phyloP scores from a whole-genome alignment of 805 yeast species.

The Ogataea ramenticola region DNA sequence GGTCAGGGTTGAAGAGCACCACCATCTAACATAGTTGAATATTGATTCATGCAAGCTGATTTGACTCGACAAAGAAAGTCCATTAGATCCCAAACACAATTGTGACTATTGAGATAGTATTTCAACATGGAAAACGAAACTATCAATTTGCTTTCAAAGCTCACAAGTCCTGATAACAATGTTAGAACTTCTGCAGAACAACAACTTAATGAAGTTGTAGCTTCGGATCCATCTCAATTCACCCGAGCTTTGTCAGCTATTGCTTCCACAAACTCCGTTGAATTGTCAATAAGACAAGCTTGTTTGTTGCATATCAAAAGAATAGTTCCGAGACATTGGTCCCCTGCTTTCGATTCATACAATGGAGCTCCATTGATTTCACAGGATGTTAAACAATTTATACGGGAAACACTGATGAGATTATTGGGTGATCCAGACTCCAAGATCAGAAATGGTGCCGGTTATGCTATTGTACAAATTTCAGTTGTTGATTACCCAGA shows the following conservation, averaged over 20 bases:
- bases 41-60: too few species aligned
- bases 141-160: not conserved
- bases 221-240: slow-evolving; percentile 41
- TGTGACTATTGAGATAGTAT: too few species aligned
- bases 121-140: not conserved
- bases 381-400: slow-evolving; percentile 40
- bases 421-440: slow-evolving; percentile 43
- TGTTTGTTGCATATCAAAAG: slow-evolving; percentile 61
- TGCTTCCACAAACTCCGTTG: slow-evolving; percentile 22
- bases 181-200: slow-evolving; percentile 47
- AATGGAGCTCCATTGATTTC: slow-evolving; percentile 53
- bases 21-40: too few species aligned
- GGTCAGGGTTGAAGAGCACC: too few species aligned
- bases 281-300: slow-evolving; percentile 46
- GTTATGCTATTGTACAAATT: slow-evolving; percentile 74
- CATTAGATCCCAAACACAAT: too few species aligned
- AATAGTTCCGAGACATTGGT: slow-evolving; percentile 70
- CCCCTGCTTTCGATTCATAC: slow-evolving; percentile 72
- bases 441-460: slow-evolving; percentile 58
- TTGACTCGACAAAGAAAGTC: too few species aligned
- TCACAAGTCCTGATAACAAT: slow-evolving; percentile 37
- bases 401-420: slow-evolving; percentile 44
- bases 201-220: slow-evolving; percentile 34
- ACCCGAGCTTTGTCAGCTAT: slow-evolving; percentile 35
- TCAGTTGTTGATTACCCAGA: slow-evolving; percentile 91